Evolutionary conservation across 306 rosid genomes (phyloP).

Genomic region (Castanea crenata): DNA sequence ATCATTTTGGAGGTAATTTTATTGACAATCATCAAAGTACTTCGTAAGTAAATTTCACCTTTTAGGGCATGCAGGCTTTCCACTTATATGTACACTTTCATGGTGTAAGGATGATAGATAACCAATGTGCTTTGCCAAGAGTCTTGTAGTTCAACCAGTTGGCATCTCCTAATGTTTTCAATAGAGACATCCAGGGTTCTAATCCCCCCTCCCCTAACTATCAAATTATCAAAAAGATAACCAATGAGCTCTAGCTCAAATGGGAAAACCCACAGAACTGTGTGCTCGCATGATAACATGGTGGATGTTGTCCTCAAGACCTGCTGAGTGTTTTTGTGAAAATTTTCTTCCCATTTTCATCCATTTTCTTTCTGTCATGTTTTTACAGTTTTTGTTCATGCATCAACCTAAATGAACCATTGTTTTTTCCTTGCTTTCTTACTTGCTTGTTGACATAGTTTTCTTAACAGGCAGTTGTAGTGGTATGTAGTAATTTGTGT

Average conservation of each 20-base stretch:
- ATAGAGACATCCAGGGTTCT: too few species aligned
- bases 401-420: too few species aligned
- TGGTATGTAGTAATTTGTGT: too few species aligned
- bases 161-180: too few species aligned
- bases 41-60: neutral
- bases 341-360: neutral
- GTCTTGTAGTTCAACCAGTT: too few species aligned
- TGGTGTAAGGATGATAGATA: neutral
- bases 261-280: neutral
- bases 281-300: neutral
- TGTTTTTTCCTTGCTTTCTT: neutral
- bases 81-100: neutral
- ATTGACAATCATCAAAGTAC: neutral
- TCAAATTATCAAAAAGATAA: neutral
- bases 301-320: neutral
- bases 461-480: neutral
- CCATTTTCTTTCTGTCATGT: neutral
- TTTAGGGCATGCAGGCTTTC: neutral
- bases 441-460: neutral
- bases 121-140: neutral
- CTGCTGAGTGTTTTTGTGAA: neutral
- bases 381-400: too few species aligned
- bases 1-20: slow-evolving; percentile 82
- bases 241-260: neutral
- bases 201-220: too few species aligned